Evolutionary conservation across 2,329 filamentous ascomycete genomes (phyloP).

Genomic region (Colletotrichum chlorophyti): DNA sequence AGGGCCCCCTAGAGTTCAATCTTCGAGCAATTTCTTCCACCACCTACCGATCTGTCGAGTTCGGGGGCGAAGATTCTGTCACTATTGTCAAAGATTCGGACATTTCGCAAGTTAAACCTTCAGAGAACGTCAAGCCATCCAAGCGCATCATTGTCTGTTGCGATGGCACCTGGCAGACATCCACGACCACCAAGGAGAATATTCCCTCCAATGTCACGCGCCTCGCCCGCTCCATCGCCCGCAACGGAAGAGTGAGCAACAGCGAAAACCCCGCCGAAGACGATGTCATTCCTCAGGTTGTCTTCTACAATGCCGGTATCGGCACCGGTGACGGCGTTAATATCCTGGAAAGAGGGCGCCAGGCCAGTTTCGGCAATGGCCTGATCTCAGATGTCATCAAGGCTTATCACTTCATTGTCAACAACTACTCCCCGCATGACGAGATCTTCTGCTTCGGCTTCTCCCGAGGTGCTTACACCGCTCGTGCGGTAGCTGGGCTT

Average conservation of each 20-base stretch:
- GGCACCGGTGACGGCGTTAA: background rate
- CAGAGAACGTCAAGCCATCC: no score
- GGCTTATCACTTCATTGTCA: conserved; percentile 45
- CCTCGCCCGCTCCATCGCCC: background rate
- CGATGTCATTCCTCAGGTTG: background rate
- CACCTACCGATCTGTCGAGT: no score
- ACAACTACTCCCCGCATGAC: conserved; percentile 45
- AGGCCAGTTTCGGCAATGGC: conserved; percentile 1
- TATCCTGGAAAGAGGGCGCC: background rate
- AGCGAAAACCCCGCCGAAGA: no score
- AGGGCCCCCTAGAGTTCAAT: no score
- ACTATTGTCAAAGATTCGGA: no score
- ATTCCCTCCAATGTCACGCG: conserved; percentile 9
- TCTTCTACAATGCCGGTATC: background rate
- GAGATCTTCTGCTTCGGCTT: conserved; percentile 45
- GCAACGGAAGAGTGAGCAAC: background rate
- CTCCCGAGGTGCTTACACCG: conserved; percentile 47
- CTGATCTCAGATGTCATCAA: conserved; percentile 32
- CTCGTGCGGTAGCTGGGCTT: conserved; percentile 46
- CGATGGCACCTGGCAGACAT: conserved; percentile 27
- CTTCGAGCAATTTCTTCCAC: no score
- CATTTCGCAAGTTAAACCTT: no score
- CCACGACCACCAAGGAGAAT: background rate
- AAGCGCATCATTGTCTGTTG: conserved; percentile 24
- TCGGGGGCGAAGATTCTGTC: no score